phyloP scores from a whole-genome alignment of 2,329 filamentous ascomycete species.

The Drechmeria coniospora region DNA sequence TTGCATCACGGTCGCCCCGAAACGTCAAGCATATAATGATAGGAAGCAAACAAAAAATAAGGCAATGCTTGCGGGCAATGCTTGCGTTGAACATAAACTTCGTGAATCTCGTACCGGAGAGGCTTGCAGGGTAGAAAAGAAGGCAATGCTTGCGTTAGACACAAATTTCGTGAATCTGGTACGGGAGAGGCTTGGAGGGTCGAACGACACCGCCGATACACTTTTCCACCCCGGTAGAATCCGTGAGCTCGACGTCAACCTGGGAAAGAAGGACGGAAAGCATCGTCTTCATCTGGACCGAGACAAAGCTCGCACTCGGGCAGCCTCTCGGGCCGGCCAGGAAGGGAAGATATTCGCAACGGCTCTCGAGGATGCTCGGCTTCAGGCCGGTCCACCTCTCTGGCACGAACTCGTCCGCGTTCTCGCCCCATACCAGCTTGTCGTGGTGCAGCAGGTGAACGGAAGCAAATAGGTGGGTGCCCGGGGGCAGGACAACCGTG shows the following conservation, averaged over 20 bases:
- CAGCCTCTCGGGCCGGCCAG: conserved; percentile 1
- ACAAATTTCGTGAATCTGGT: neutral
- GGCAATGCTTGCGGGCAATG: too few species aligned
- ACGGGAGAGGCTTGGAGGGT: neutral
- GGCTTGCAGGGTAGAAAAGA: too few species aligned
- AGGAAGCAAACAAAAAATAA: too few species aligned
- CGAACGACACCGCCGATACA: conserved; percentile 1
- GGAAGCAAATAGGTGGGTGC: conserved; percentile 1
- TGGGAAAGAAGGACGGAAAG: conserved; percentile 1
- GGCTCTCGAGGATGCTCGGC: conserved; percentile 1
- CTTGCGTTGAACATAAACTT: too few species aligned
- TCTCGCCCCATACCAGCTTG: conserved; percentile 1
- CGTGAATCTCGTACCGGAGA: too few species aligned
- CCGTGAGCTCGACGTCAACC: conserved; percentile 1
- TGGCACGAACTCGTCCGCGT: conserved; percentile 1
- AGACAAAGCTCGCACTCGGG: conserved; percentile 2
- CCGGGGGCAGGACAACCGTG: neutral
- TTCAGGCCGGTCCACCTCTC: conserved; percentile 1
- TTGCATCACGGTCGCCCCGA: too few species aligned
- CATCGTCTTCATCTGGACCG: conserved; percentile 4
- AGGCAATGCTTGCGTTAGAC: too few species aligned
- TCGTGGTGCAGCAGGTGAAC: conserved; percentile 3
- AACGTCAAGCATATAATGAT: too few species aligned
- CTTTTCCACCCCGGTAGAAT: conserved; percentile 1
- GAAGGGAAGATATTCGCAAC: conserved; percentile 2